These are phyloP conservation scores for Psilocybe cubensis DNA, from an alignment of 768 basidiomycete genomes.

Conservation along the genomic window DNA sequence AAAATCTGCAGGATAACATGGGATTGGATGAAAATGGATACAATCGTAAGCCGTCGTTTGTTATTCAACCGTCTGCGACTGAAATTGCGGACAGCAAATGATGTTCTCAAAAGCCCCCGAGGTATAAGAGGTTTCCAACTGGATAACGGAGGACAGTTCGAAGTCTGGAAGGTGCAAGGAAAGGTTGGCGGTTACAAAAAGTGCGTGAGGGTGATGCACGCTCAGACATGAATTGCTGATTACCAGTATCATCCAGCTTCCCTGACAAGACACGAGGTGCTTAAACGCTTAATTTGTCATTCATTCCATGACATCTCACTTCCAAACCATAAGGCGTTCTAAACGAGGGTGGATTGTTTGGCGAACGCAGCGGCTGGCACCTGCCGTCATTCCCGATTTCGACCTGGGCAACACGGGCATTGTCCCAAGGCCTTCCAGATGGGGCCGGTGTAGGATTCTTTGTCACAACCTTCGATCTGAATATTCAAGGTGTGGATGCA, in stretches of 20 bases:
- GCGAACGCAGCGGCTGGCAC: conserved; percentile 75
- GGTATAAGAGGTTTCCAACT: conserved; percentile 79
- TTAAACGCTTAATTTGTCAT: neutral
- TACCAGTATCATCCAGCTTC: conserved; percentile 47
- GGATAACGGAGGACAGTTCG: conserved; percentile 53
- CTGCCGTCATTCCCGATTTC: conserved; percentile 70
- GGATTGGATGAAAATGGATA: conserved; percentile 64
- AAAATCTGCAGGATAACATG: conserved; percentile 67
- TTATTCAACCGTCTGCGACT: neutral
- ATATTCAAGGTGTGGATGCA: conserved; percentile 62
- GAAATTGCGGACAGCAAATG: conserved; percentile 27
- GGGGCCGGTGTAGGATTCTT: conserved; percentile 81
- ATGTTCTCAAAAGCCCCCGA: conserved; percentile 72
- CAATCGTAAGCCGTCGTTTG: conserved; percentile 36
- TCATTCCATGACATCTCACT: neutral
- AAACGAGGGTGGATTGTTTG: conserved; percentile 73
- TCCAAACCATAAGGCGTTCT: conserved; percentile 36
- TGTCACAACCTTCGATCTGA: conserved; percentile 68
- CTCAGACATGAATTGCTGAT: neutral
- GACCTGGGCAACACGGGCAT: conserved; percentile 57
- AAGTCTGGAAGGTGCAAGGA: conserved; percentile 73
- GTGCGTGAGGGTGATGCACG: conserved; percentile 36
- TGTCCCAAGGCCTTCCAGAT: conserved; percentile 61
- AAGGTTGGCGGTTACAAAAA: conserved; percentile 70
- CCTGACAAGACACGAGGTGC: conserved; percentile 68